A percentile compares a stretch with the other conserved stretches of the same genome.
Conservation (phyloP, 2,329 filamentous ascomycete genomes). For the Aureobasidium sp. region DNA sequence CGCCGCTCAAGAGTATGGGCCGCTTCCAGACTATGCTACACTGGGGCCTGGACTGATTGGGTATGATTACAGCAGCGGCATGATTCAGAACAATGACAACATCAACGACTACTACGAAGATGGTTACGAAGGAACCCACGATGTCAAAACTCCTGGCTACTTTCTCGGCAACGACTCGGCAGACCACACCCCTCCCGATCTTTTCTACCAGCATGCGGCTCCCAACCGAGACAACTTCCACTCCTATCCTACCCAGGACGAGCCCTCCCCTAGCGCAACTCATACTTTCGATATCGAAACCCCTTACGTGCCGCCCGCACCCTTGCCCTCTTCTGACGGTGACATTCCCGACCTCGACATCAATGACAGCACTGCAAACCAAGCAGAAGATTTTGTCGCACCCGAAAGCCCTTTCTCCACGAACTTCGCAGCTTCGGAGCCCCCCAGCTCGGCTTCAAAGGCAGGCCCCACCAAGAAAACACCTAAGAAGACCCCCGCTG, state of each 20-base stretch:
- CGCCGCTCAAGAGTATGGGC: too few relatives aligned
- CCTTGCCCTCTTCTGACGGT: too few relatives aligned
- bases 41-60: too few relatives aligned
- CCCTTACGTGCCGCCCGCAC: too few relatives aligned
- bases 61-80: too few relatives aligned
- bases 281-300: too few relatives aligned
- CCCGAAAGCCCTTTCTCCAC: neutral
- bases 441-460: neutral
- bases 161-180: neutral
- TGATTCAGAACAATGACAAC: too few relatives aligned
- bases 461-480: neutral
- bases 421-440: neutral
- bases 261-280: too few relatives aligned
- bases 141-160: neutral
- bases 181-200: neutral
- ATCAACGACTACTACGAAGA: neutral
- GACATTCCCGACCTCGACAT: neutral
- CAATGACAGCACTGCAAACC: neutral
- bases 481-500: neutral
- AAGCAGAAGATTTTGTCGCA: neutral
- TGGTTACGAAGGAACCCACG: neutral
- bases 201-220: neutral
- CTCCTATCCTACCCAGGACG: too few relatives aligned
- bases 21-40: too few relatives aligned
- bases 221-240: neutral